phyloP scores from a whole-genome alignment of 352 stramenopile genomes.

The Globisporangium acanthophoron region DNA sequence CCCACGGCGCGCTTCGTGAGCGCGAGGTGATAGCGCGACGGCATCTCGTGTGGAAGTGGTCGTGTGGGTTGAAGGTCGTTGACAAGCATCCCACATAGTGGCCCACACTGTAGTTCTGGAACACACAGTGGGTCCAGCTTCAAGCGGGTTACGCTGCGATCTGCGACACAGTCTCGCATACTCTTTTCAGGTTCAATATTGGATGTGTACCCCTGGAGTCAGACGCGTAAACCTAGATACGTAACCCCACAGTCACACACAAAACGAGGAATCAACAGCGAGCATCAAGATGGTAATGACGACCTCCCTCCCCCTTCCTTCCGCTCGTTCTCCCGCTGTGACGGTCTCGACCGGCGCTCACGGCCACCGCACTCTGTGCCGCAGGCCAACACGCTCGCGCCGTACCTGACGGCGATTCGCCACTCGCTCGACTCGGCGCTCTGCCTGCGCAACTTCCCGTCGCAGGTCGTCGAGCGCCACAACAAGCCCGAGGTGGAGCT shows the following conservation, averaged over 20 bases:
- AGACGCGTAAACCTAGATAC: not conserved
- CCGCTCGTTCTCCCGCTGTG: conserved; percentile 6
- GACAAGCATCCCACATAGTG: not conserved
- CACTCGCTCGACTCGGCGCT: conserved; percentile 90
- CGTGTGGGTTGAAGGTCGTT: not conserved
- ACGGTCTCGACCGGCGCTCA: too few species aligned
- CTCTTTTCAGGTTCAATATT: not conserved
- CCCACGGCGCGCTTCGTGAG: not conserved
- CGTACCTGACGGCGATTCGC: conserved; percentile 91
- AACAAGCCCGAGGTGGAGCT: conserved; percentile 96
- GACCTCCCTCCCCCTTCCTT: too few species aligned
- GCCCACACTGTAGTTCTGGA: not conserved
- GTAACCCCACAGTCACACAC: not conserved
- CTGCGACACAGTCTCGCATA: not conserved
- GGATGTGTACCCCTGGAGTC: not conserved
- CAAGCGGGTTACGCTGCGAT: not conserved
- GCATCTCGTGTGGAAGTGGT: not conserved
- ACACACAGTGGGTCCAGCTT: not conserved
- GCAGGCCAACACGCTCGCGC: conserved; percentile 82
- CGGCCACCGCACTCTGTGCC: conserved; percentile 7
- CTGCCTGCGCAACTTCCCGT: conserved; percentile 95
- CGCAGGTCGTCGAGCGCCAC: conserved; percentile 93
- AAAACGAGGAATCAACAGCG: not conserved
- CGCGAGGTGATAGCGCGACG: not conserved
- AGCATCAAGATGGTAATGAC: not conserved